Conservation (phyloP, 2,329 filamentous ascomycete genomes). For the Penicillium psychrosexuale region DNA sequence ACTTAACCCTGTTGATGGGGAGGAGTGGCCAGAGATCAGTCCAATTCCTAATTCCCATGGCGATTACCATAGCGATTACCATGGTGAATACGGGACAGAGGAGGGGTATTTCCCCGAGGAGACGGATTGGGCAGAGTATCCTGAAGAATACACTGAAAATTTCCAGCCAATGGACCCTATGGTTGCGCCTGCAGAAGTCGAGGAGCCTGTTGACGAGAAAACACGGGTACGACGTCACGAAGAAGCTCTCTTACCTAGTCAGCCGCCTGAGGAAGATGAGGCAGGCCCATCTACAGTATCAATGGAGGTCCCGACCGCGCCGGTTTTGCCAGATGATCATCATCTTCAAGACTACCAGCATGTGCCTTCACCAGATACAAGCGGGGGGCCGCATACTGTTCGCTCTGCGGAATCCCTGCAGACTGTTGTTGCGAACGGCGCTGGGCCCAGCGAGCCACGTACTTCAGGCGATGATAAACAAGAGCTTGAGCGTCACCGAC, state of each 20-base stretch:
- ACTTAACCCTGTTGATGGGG: conserved; percentile 23
- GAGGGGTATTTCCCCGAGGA: conserved; percentile 14
- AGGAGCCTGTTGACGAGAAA: conserved; percentile 72
- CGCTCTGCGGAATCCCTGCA: conserved; percentile 33
- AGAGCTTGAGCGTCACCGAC: conserved; percentile 65
- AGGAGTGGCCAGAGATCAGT: conserved; percentile 29
- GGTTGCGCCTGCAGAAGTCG: conserved; percentile 49
- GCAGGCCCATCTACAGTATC: conserved; percentile 46
- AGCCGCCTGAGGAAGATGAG: conserved; percentile 56
- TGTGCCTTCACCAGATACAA: conserved; percentile 22
- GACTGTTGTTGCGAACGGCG: conserved; percentile 31
- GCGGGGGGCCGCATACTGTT: conserved; percentile 21
- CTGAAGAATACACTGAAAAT: conserved; percentile 24
- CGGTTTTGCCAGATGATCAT: conserved; percentile 48
- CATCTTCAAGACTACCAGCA: conserved; percentile 50
- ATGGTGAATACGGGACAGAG: conserved; percentile 21
- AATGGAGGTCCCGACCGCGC: conserved; percentile 43
- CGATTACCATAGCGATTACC: neutral
- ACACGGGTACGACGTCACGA: conserved; percentile 75
- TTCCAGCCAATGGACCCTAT: conserved; percentile 25
- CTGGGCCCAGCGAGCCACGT: conserved; percentile 37
- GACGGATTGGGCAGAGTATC: conserved; percentile 31
- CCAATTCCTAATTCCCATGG: conserved; percentile 12
- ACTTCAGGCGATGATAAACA: conserved; percentile 67
- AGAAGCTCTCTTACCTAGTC: conserved; percentile 74